Evolutionary conservation across 169 alveolate genomes (phyloP).

Genomic region (Eimeria tenella): DNA sequence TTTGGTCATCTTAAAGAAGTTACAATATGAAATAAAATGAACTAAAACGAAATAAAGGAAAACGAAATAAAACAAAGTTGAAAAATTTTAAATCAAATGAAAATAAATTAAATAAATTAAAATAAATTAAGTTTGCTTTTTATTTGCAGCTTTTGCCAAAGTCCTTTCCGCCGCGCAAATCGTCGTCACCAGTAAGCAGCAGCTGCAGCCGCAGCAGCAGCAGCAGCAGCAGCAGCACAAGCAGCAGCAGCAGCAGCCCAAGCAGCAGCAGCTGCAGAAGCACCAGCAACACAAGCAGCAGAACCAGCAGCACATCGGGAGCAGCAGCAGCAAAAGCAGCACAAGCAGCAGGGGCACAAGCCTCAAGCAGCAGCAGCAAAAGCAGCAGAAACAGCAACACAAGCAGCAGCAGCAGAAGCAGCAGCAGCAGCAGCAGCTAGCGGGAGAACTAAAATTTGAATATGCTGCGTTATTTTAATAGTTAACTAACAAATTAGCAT

Average conservation of each 20-base stretch:
- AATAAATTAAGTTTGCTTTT: background rate
- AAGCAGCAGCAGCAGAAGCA: background rate
- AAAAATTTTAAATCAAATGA: no score
- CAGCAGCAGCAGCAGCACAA: background rate
- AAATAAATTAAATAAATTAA: background rate
- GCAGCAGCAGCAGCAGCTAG: no score
- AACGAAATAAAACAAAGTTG: no score
- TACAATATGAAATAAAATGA: no score
- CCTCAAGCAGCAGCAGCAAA: background rate
- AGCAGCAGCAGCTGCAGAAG: background rate
- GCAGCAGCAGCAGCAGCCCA: background rate
- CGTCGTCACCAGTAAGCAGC: background rate
- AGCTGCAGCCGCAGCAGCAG: background rate
- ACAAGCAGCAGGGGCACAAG: no score
- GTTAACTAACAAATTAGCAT: no score
- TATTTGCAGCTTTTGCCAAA: constrained; percentile 21
- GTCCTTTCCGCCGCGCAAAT: constrained; percentile 16
- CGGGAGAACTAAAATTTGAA: no score
- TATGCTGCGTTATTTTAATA: no score
- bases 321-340: background rate
- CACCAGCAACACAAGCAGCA: background rate
- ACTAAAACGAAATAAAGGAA: no score
- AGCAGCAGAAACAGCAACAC: background rate
- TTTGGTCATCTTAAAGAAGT: background rate
- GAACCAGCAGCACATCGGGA: no score